phyloP scores from a whole-genome alignment of 169 alveolate genomes.

The Babesia sp. region DNA sequence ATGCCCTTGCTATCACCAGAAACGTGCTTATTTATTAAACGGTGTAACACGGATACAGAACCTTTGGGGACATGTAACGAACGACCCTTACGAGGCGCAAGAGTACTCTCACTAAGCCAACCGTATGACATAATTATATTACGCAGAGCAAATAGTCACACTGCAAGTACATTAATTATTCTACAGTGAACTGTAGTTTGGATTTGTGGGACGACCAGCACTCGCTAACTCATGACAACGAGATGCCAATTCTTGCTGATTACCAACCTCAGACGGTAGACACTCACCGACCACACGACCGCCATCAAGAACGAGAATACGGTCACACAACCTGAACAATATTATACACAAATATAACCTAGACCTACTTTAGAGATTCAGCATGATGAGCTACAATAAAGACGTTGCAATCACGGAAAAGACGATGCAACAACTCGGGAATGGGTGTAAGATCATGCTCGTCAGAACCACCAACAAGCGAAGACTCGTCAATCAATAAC shows the following conservation, averaged over 20 bases:
- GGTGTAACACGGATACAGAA: conserved; percentile 33
- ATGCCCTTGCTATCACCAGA: not conserved
- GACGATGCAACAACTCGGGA: conserved; percentile 37
- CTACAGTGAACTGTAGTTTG: not conserved
- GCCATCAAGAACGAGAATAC: conserved; percentile 46
- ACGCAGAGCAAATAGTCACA: not conserved
- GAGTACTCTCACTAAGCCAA: conserved; percentile 69
- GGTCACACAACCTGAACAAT: conserved; percentile 55
- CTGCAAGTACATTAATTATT: not conserved
- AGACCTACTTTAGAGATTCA: conserved; percentile 51
- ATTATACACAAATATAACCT: not conserved
- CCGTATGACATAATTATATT: conserved; percentile 58
- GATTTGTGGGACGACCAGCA: not conserved
- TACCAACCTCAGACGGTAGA: conserved; percentile 11
- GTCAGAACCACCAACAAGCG: conserved; percentile 10
- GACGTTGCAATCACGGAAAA: conserved; percentile 40
- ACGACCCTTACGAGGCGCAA: conserved; percentile 60
- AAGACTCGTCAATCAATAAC: conserved; percentile 63
- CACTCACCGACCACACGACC: conserved; percentile 58
- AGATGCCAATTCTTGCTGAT: conserved; percentile 11
- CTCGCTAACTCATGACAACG: conserved; percentile 8
- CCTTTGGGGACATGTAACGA: conserved; percentile 55
- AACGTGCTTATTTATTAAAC: conserved; percentile 43
- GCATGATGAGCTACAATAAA: conserved; percentile 65
- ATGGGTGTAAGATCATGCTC: conserved; percentile 33